A percentile compares a stretch with the other conserved stretches of the same genome.
Conservation (phyloP, 768 basidiomycete species). For the Postia placenta region DNA sequence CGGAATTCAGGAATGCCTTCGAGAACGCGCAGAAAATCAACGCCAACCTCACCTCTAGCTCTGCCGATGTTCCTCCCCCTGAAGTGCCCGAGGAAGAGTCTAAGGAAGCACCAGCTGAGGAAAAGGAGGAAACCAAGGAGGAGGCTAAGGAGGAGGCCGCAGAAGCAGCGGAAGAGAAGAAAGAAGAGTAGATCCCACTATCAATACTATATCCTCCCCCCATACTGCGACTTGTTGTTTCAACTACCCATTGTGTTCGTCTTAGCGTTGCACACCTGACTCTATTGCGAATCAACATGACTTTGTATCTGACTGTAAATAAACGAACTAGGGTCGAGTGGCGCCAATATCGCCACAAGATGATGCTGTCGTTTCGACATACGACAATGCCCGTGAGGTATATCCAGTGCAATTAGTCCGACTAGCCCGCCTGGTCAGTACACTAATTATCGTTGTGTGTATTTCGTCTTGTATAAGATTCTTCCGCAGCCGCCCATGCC, state of each 20-base stretch:
- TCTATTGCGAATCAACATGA: not conserved
- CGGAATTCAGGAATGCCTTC: conserved; percentile 84
- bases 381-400: too few relatives aligned
- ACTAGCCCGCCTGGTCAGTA: too few relatives aligned
- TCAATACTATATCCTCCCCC: not conserved
- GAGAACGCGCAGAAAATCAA: conserved; percentile 79
- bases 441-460: too few relatives aligned
- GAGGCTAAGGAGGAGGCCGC: conserved; percentile 30
- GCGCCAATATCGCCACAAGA: too few relatives aligned
- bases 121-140: conserved; percentile 19
- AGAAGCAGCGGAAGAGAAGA: conserved; percentile 19
- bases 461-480: conserved; percentile 9
- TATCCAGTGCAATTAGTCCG: too few relatives aligned
- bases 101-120: conserved; percentile 25
- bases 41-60: conserved; percentile 30
- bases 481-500: conserved; percentile 70
- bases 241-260: too few relatives aligned
- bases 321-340: too few relatives aligned
- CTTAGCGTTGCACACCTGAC: not conserved
- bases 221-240: not conserved
- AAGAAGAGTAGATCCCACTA: conserved; percentile 17
- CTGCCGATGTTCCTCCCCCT: conserved; percentile 22
- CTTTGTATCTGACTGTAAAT: too few relatives aligned
- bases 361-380: too few relatives aligned
- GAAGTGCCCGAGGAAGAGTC: conserved; percentile 24